Evolutionary conservation across 306 rosid genomes (phyloP).

Genomic region (Cyclanthera cordifolia): DNA sequence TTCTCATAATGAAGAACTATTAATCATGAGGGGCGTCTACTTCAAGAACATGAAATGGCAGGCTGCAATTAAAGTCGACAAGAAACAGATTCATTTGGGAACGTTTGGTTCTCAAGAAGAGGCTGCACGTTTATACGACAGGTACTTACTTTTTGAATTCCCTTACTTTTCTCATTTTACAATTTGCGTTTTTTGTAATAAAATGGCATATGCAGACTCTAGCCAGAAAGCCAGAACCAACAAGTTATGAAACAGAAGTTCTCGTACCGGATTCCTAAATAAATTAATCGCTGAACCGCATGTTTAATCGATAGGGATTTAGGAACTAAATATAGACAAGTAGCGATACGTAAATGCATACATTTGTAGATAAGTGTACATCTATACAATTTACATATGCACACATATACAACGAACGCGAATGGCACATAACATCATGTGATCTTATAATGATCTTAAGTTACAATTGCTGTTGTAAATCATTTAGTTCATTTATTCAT

Average conservation of each 20-base stretch:
- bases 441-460: not conserved
- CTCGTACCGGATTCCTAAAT: not conserved
- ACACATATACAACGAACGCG: not conserved
- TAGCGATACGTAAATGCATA: not conserved
- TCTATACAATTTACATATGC: not conserved
- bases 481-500: not conserved
- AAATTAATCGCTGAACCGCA: not conserved
- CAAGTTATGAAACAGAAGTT: not conserved
- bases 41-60: constrained; percentile 97
- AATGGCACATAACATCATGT: not conserved
- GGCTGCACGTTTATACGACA: constrained; percentile 85
- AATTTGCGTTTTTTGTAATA: not conserved
- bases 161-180: not conserved
- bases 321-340: not conserved
- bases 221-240: too few species aligned
- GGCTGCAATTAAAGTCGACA: constrained; percentile 92
- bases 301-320: not conserved
- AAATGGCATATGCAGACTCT: not conserved
- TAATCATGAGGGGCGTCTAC: constrained; percentile 83
- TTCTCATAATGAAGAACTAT: constrained; percentile 58
- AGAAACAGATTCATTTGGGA: constrained; percentile 93
- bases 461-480: not conserved
- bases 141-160: constrained; percentile 24
- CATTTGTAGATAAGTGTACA: not conserved
- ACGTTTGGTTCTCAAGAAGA: constrained; percentile 90